Base-by-base conservation (phyloP, 2,329 filamentous ascomycete genomes). In the Ceratocystis ficicola region DNA sequence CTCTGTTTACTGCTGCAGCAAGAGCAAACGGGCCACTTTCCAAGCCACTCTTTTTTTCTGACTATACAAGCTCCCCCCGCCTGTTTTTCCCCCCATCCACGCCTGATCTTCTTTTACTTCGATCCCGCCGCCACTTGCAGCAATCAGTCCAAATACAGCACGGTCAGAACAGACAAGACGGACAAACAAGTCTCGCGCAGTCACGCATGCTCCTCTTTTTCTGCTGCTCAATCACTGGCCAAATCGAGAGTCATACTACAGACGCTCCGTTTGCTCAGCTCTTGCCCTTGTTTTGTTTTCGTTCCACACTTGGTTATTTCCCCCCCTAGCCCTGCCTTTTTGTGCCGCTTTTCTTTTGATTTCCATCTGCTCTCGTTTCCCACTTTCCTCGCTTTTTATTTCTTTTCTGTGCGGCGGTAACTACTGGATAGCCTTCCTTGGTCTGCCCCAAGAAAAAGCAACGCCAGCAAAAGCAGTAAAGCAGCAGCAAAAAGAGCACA, bases 291-390 rank as follows among this genome's bases (percentile, higher is more conserved):
- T 59, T 59, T 17, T 25, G 55, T 59, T 17, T 59, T 36, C 32
- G 52, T 59, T 59, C 32, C 55, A 32, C n/a, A 10, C 12, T 17
- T 59, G 28, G 36, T 22, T 62, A 12, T 62, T 28, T 28, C 15
- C 30, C 25, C 30, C 28, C 30, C 20, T 20, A 10, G n/a, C 15
- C 36, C 12, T 25, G 32, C 44, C 32, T 25, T 46, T 62, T 28
- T 63, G 17, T 46, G 25, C 36, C 25, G n/a, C 44, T 55, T 36
- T 63, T 65, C 66, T 55, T 64, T 20, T 44, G 62, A 17, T 65
- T 62, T 68, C 32, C 52, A 63, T 44, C 62, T 63, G 65, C 61
- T 57, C 65, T 52, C 6, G 22, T 25, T 25, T 12, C 25, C n/a
- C n/a, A 32, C 17, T 60, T 60, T 10, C 17, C 67, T 55, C 36